Evolutionary conservation across 2,329 filamentous ascomycete genomes (phyloP), one percentile per base, ranked within the genome.

Genomic region (Ceratocystis variospora): DNA sequence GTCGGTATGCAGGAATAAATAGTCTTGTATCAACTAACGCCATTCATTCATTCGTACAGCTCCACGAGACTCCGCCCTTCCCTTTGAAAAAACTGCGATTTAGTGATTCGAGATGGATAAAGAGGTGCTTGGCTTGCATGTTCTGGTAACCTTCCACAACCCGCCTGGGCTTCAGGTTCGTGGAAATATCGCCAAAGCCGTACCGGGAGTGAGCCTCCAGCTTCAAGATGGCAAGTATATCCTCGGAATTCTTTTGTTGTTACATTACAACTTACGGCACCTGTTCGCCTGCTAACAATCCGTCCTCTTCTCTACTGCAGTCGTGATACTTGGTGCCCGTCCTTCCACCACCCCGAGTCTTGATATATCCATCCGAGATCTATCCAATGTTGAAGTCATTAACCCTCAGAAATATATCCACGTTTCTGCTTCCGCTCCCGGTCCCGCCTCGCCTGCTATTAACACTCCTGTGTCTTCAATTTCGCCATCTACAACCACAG

Each of bases 101-200:
- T 10, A 59, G 41, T 37, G 46, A 63, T 33, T 53, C 64, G 45
- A 66, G 61, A 67, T 67, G 68, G 66, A 68, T 73, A 67, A 80
- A 68, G 80, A 85, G 72, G 90, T 93, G 74, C 84, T 90, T 72
- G 89, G 89, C 69, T 82, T 89, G 74, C 85, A 87, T 68, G 89
- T 94, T 76, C 78, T 85, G 68, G 86, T 94, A 72, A 87, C 86
- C 45, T 80, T 94, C 69, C 83, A 81, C 71, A 79, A 84, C 67
- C 87, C 87, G 64, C 80, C 82, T 1, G 83, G 83, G 68, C 83
- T 82, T 53, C 79, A 83, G 71, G 77, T 93, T 62, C 84, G 85
- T 68, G 90, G 90, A 63, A 83, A 83, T 25, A 87, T 95, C 45
- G 82, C 84, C 68, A 80, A 85, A 70, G 85, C 93, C 65, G 81